These are phyloP conservation scores for Trichosanthes truncata DNA, from an alignment of 306 rosid species.

Conservation along the genomic window DNA sequence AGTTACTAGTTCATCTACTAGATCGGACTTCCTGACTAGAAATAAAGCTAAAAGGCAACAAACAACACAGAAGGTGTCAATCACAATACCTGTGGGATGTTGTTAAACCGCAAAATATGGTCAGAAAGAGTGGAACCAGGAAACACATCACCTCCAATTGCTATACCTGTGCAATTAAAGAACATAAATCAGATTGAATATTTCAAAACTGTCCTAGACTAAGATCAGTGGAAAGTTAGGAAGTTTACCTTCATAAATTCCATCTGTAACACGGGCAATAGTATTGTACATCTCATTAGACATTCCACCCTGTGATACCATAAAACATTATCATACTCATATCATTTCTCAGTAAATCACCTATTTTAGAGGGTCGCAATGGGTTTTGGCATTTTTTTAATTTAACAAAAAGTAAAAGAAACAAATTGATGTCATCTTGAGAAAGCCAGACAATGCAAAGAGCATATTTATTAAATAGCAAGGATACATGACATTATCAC, in stretches of 20 bases:
- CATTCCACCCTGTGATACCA: slow-evolving; percentile 87
- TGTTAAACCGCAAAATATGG: slow-evolving; percentile 94
- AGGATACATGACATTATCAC: background rate
- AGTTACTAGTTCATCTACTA: background rate
- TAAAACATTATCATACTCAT: slow-evolving; percentile 9
- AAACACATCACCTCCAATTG: slow-evolving; percentile 99
- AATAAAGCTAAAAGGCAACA: slow-evolving; percentile 9
- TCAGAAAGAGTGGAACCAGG: slow-evolving; percentile 98
- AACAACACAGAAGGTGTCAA: slow-evolving; percentile 9
- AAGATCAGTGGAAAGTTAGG: background rate
- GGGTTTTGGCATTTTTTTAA: background rate
- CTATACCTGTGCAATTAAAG: slow-evolving; percentile 53
- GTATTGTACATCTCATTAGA: slow-evolving; percentile 89
- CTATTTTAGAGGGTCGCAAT: background rate
- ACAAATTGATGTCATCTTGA: background rate
- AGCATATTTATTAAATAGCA: background rate
- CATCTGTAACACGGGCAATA: slow-evolving; percentile 92
- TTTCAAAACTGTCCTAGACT: slow-evolving; percentile 7
- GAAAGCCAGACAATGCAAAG: background rate
- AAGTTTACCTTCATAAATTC: slow-evolving; percentile 80
- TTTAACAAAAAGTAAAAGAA: background rate
- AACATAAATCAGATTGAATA: background rate
- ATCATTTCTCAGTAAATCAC: slow-evolving; percentile 15
- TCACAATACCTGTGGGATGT: slow-evolving; percentile 76
- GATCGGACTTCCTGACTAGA: background rate